Evolutionary conservation across 2,329 filamentous ascomycete genomes (phyloP).

Genomic region (Phaeoacremonium minimum): DNA sequence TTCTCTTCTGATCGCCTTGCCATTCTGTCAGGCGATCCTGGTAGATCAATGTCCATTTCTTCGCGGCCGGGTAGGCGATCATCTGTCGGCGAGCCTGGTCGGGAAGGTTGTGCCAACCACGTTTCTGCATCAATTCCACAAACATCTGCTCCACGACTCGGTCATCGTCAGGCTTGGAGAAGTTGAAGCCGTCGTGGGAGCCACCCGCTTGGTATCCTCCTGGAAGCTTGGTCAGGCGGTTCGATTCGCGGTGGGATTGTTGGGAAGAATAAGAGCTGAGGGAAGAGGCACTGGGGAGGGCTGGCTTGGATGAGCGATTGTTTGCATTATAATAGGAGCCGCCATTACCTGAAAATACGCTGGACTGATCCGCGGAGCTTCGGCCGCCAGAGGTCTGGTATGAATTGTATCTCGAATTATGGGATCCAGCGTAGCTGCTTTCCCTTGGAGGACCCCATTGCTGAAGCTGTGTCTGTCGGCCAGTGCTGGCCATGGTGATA

Average conservation of each 20-base stretch:
- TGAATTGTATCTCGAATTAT: conserved; percentile 61
- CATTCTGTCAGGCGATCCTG: conserved; percentile 91
- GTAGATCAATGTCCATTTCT: conserved; percentile 97
- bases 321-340: conserved; percentile 34
- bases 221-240: conserved; percentile 53
- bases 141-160: conserved; percentile 88
- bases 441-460: conserved; percentile 67
- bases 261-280: conserved; percentile 49
- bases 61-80: conserved; percentile 87
- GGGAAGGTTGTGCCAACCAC: conserved; percentile 94
- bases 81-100: conserved; percentile 94
- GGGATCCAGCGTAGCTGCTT: conserved; percentile 46
- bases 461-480: conserved; percentile 70
- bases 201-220: conserved; percentile 21
- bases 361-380: conserved; percentile 50
- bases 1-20: conserved; percentile 89
- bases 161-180: conserved; percentile 75
- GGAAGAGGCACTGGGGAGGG: conserved; percentile 50
- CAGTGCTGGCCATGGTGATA: conserved; percentile 67
- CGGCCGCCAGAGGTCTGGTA: conserved; percentile 55
- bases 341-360: conserved; percentile 52
- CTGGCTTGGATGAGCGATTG: conserved; percentile 45
- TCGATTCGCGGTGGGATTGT: conserved; percentile 47
- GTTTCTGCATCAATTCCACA: conserved; percentile 89
- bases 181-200: conserved; percentile 49